phyloP scores from a whole-genome alignment of 352 stramenopile genomes.

The Aphanomyces astaci region DNA sequence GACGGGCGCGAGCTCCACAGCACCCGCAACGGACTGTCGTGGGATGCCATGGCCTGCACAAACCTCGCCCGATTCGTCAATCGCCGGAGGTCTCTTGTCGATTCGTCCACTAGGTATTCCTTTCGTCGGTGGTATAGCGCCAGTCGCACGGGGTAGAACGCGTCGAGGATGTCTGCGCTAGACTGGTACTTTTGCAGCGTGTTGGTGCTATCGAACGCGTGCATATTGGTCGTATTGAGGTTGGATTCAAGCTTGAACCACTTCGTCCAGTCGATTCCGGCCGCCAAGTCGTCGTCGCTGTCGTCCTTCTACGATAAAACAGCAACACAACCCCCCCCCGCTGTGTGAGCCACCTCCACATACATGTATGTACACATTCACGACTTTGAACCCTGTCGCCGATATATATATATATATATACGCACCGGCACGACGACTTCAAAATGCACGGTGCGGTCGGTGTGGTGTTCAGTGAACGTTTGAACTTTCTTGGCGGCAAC shows the following conservation, averaged over 20 bases:
- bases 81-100: conserved; percentile 80
- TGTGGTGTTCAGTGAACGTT: conserved; percentile 96
- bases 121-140: conserved; percentile 84
- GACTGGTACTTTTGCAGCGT: conserved; percentile 90
- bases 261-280: conserved; percentile 43
- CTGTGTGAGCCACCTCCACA: too few relatives aligned
- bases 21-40: not conserved
- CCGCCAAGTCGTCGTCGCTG: conserved; percentile 61
- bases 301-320: conserved; percentile 48
- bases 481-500: conserved; percentile 74
- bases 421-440: conserved; percentile 46
- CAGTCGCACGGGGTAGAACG: conserved; percentile 92
- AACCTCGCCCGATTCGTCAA: conserved; percentile 96
- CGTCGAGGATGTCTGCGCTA: conserved; percentile 85
- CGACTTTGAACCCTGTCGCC: too few relatives aligned
- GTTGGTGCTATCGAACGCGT: conserved; percentile 87
- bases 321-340: too few relatives aligned
- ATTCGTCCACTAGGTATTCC: conserved; percentile 65
- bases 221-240: conserved; percentile 95
- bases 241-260: conserved; percentile 90
- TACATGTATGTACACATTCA: too few relatives aligned
- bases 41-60: conserved; percentile 63
- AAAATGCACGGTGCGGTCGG: conserved; percentile 84
- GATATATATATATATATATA: not conserved
- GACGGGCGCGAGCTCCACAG: conserved; percentile 4